Conservation (phyloP, 2,329 filamentous ascomycete species). For the Pseudogymnoascus sp. region DNA sequence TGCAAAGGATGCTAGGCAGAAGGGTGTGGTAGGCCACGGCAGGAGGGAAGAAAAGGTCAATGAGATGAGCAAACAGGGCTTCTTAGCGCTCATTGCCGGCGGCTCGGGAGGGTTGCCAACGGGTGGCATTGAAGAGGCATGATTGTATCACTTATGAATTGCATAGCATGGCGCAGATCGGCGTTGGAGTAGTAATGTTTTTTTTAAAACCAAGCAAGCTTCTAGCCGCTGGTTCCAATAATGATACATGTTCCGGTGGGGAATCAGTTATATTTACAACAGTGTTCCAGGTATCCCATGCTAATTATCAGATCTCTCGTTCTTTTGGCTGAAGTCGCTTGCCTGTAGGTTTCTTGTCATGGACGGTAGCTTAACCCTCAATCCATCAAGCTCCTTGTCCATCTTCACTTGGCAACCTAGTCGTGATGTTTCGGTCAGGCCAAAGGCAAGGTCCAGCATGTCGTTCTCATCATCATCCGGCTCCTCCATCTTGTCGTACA, state of each 20-base stretch:
- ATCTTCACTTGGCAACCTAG: constrained; percentile 59
- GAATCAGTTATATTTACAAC: constrained; percentile 3
- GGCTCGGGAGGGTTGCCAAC: constrained; percentile 55
- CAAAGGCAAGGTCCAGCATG: constrained; percentile 69
- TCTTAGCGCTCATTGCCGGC: constrained; percentile 78
- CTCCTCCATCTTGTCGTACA: constrained; percentile 57
- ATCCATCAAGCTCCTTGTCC: constrained; percentile 80
- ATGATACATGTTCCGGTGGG: not conserved
- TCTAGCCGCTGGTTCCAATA: not conserved
- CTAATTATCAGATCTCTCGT: constrained; percentile 15
- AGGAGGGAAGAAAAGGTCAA: constrained; percentile 81
- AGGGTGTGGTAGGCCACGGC: constrained; percentile 70
- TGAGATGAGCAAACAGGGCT: constrained; percentile 96
- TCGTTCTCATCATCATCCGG: constrained; percentile 61
- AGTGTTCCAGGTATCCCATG: constrained; percentile 6
- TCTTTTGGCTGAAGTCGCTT: constrained; percentile 67
- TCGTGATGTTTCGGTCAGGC: constrained; percentile 61
- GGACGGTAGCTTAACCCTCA: constrained; percentile 76
- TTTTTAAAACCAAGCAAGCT: not conserved
- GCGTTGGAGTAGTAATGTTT: constrained; percentile 3
- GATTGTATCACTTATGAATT: constrained; percentile 13
- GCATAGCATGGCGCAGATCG: constrained; percentile 10
- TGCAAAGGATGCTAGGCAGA: constrained; percentile 59
- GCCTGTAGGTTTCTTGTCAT: constrained; percentile 97
- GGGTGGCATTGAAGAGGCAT: constrained; percentile 51